Percentiles rank a stretch among this genome's conserved stretches.
These are phyloP conservation scores for Emmonsiellopsis sp. DNA, from an alignment of 2,329 filamentous ascomycete species.

Conservation along the genomic window DNA sequence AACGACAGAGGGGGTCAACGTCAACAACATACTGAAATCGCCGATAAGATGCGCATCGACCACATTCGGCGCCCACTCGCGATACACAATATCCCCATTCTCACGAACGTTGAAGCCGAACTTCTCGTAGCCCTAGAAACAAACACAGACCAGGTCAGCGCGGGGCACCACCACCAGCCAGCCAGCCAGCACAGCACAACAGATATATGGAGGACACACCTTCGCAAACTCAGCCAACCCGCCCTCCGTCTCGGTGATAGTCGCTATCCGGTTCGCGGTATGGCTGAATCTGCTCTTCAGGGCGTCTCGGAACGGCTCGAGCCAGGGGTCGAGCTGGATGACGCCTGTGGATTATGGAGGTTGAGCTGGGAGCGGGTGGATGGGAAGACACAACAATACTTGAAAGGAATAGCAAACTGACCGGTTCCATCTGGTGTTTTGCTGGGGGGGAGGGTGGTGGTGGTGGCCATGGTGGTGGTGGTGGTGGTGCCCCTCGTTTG, in stretches of 20 bases:
- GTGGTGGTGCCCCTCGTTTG: constrained; percentile 11
- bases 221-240: constrained; percentile 86
- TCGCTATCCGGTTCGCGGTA: constrained; percentile 78
- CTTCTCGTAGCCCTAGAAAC: constrained; percentile 64
- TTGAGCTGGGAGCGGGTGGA: constrained; percentile 3
- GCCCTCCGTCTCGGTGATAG: constrained; percentile 73
- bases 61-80: constrained; percentile 95
- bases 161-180: neutral
- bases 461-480: neutral
- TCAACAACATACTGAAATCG: constrained; percentile 67
- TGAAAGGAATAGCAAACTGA: constrained; percentile 11
- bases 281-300: constrained; percentile 69
- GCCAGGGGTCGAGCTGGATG: constrained; percentile 77
- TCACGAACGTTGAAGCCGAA: constrained; percentile 76
- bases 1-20: neutral
- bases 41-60: constrained; percentile 76
- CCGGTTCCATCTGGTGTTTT: constrained; percentile 20
- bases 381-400: neutral
- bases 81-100: constrained; percentile 79
- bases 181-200: neutral
- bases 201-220: constrained; percentile 41
- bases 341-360: constrained; percentile 48
- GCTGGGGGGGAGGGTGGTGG: neutral
- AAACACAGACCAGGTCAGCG: neutral
- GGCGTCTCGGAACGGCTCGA: constrained; percentile 71